Base-by-base conservation (phyloP, 2,329 filamentous ascomycete genomes). In the Pyricularia grisea region DNA sequence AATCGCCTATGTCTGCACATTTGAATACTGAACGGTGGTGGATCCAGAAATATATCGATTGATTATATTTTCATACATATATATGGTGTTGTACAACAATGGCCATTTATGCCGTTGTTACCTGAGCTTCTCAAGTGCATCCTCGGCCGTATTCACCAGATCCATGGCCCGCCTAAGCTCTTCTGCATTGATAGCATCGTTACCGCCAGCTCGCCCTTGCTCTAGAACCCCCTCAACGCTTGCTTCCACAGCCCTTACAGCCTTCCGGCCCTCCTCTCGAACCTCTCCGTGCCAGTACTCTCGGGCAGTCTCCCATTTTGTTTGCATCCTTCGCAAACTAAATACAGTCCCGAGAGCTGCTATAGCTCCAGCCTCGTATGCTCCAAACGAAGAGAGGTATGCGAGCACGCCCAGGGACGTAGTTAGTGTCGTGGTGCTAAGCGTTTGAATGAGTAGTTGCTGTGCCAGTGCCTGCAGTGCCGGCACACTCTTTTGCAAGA, bases 391-490 rank as follows among this genome's bases (percentile, higher is more conserved):
- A 1, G 85, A 87, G 9, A 87, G 73, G 73, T 90, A 90, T 1
- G 86, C 80, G 11, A 90, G 79, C 0, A 78, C 84, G 0, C 84
- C 85, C 0, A 90, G 80, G 0, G 83, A 82, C 0, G 80, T 81
- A 0, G 86, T 85, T 3, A 91, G 79, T 4, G 88, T 87, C 0
- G 92, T 91, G 0, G 92, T 92, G 68, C 88, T 90, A 0, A 92
- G 80, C 0, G 92, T 91, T 74, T 93, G 89, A 4, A 96, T 76
- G 4, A 97, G 88, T 1, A 94, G 85, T 69, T 84, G 87, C 77
- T 94, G 91, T 0, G 90, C 90, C 0, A 92, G 81, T 1, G 90
- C 88, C 74, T 93, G 91, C 3, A 94, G 81, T 1, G 88, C 87
- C 1, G 90, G 89, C 2, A 93, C 84, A 0, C 89, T 92, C 70